Evolutionary conservation across 2,329 filamentous ascomycete genomes (phyloP).

Genomic region (Alternaria hordeiaustralica): DNA sequence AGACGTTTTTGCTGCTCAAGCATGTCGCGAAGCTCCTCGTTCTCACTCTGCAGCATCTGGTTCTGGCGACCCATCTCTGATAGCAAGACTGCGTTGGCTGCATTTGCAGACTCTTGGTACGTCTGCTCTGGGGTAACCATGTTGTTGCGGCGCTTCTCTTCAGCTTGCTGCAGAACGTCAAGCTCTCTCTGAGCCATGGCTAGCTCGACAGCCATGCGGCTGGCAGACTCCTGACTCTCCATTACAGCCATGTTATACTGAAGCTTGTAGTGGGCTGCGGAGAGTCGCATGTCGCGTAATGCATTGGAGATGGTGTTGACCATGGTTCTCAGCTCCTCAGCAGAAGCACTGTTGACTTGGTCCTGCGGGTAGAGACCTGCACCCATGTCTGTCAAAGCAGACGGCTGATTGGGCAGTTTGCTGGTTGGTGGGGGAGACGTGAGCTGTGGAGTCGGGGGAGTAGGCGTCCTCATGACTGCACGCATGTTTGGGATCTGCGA

Average conservation of each 20-base stretch:
- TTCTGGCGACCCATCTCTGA: constrained; percentile 60
- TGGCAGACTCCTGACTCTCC: constrained; percentile 82
- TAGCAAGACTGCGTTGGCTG: constrained; percentile 63
- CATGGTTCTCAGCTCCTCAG: constrained; percentile 61
- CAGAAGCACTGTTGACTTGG: constrained; percentile 60
- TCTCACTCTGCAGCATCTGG: constrained; percentile 71
- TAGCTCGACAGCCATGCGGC: constrained; percentile 87
- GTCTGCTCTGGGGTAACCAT: constrained; percentile 61
- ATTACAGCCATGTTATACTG: constrained; percentile 85
- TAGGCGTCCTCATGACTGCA: constrained; percentile 54
- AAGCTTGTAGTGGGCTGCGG: constrained; percentile 86
- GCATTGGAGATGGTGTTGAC: constrained; percentile 59
- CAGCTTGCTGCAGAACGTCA: constrained; percentile 77
- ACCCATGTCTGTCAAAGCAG: constrained; percentile 37
- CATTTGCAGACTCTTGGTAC: constrained; percentile 58
- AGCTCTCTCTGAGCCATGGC: constrained; percentile 90
- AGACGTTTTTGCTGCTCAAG: constrained; percentile 77
- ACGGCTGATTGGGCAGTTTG: constrained; percentile 34
- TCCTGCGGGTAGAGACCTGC: constrained; percentile 56
- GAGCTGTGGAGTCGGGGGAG: constrained; percentile 57
- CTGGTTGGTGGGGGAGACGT: constrained; percentile 58
- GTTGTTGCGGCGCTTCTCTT: constrained; percentile 69
- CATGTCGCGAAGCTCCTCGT: constrained; percentile 67
- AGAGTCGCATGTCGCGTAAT: constrained; percentile 75
- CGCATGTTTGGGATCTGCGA: constrained; percentile 59